Base-by-base conservation (phyloP, 306 rosid species). In the Cicer chorassanicum region DNA sequence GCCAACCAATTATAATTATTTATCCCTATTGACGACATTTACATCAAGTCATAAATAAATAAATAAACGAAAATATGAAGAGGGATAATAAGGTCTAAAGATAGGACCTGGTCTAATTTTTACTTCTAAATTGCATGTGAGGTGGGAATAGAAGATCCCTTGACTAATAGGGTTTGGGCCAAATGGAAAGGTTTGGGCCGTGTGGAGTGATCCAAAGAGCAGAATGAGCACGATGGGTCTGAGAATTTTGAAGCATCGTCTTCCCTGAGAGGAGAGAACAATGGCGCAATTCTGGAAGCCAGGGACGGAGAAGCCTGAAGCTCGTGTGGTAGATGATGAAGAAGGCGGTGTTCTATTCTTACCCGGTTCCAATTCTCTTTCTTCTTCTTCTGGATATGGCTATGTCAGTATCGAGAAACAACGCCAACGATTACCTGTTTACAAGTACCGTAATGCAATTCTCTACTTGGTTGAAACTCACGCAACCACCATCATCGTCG, bases 311-410 rank as follows among this genome's bases (percentile, higher is more conserved):
- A 93, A 85, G 84, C 92, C 97, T 42, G 72, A 70, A 44, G 77
- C 66, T 41, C 90, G 91, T n/a, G 83, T 93, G 0, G 74, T 93
- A 3, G 98, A 93, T 76, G 97, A 93, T 53, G 98, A 88, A 82
- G 98, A 93, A 84, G 98, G 98, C 7, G 96, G 94, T 19, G 94
- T 93, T 36, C 90, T 93, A 9, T 91, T 93, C 90, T 78, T 91
- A 38, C 76, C 91, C 0, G 55, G 85, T 40, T 77, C 89, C n/a
- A 41, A 67, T 55, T 77, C 88, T 43, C 75, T 84, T 38, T 70
- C 76, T 45, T 73, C 65, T 59, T 39, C 79, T 10, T 73, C 70
- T 6, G 63, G 90, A 9, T 86, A 80, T 38, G 92, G 96, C 19
- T 64, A 81, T 78, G 86, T 88, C 11, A 86, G 85, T 44, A 81